Percentiles rank a stretch among this genome's conserved stretches.
Evolutionary conservation across 208 protist species (phyloP).

Genomic region (Leishmania amazonensis): DNA sequence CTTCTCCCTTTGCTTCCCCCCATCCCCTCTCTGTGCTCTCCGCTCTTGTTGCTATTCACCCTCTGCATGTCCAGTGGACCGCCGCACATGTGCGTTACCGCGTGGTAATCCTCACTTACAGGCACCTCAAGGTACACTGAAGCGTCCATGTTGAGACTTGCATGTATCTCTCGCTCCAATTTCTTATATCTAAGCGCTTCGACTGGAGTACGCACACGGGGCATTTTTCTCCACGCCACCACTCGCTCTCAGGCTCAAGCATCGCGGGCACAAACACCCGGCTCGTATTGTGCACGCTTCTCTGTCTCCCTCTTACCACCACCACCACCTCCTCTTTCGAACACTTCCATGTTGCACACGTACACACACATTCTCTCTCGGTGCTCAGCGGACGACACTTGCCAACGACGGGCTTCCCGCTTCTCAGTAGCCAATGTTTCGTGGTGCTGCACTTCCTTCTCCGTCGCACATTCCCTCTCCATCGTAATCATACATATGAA

Average conservation of each 20-base stretch:
- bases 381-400: neutral
- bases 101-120: neutral
- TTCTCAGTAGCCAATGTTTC: neutral
- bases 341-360: neutral
- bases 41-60: neutral
- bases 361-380: neutral
- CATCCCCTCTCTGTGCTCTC: neutral
- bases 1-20: neutral
- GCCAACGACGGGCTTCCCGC: neutral
- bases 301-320: neutral
- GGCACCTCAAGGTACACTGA: neutral
- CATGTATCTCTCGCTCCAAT: neutral
- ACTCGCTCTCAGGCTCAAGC: too few species aligned
- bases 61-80: neutral
- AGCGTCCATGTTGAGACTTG: neutral
- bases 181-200: too few species aligned
- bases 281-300: neutral
- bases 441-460: neutral
- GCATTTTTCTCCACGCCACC: too few species aligned
- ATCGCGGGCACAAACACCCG: too few species aligned
- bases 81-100: neutral
- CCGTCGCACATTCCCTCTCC: neutral
- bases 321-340: neutral
- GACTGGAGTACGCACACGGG: too few species aligned
- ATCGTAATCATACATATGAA: neutral